Base-by-base conservation (phyloP, 73 alveolate species). In the Halteria grandinella region DNA sequence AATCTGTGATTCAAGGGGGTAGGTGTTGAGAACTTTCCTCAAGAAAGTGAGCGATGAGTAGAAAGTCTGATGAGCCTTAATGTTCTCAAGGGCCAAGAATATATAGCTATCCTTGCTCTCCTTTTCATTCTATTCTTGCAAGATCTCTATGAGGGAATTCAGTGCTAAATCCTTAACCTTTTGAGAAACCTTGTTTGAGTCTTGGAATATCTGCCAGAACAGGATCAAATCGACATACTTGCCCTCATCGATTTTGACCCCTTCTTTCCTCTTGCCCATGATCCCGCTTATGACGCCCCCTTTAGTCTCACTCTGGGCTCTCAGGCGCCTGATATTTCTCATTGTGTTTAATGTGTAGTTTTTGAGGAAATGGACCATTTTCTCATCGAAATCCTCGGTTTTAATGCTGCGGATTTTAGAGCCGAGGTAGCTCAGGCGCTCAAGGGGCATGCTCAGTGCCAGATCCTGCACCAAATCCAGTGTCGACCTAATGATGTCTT, bases 201-300 rank as follows among this genome's bases (percentile, higher is more conserved):
- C 90, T 52, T 79, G 59, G 50, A 79, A 49, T 36, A 75, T 62
- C 31, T 64, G 53, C 90, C 90, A 79, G 37, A 66, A 52, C 29
- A 33, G 64, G 54, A 37, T 36, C 10, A 79, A 49, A 75, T 79
- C 78, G 39, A 44, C 32, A 37, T 44, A 66, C 17, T 44, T 41
- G 2, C 53, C 15, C 17, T 66, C 80, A 66, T 66, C 80, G 5
- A 41, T 27, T 25, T 66, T 66, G 20, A 47, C 17, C 45, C n/a
- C n/a, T n/a, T 66, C 80, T 47, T 66, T 66, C 53, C 47, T 66
- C 1, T 28, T 33, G 20, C 66, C 23, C 15, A 66, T 5, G 1
- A 66, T 3, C 11, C 20, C 28, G 23, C 32, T 66, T 18, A 44
- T 7, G 11, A 23, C 15, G 7, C 80, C 66, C 23, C 23, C 8